Evolutionary conservation across 257 asterid species (phyloP).

Genomic region (Prunella vulgaris): DNA sequence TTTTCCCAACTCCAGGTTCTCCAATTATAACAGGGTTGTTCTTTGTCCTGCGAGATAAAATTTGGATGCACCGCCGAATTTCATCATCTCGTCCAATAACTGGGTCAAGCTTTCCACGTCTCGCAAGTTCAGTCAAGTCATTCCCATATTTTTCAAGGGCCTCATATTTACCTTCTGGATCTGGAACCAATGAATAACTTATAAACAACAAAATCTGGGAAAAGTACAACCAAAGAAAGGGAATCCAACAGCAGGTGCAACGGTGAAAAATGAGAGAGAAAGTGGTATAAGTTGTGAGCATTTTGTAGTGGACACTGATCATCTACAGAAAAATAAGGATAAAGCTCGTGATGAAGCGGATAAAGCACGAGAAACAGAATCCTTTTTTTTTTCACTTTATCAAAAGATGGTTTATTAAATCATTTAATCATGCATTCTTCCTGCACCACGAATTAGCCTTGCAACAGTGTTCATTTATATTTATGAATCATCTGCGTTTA

Average conservation of each 20-base stretch:
- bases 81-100: conserved; percentile 99
- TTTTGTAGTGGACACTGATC: background rate
- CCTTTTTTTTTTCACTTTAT: background rate
- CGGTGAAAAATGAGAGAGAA: background rate
- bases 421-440: background rate
- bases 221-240: background rate
- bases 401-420: background rate
- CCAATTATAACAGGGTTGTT: conserved; percentile 97
- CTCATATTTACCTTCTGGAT: conserved; percentile 88
- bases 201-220: background rate
- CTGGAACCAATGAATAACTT: conserved; percentile 29
- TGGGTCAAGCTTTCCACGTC: conserved; percentile 96
- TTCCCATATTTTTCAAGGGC: conserved; percentile 92
- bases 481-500: conserved; percentile 8
- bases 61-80: conserved; percentile 91
- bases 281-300: background rate
- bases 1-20: conserved; percentile 98
- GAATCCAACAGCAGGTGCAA: background rate
- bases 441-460: background rate
- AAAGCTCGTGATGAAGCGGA: background rate
- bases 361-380: background rate
- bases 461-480: background rate
- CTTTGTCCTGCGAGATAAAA: conserved; percentile 86
- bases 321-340: background rate
- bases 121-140: conserved; percentile 94